phyloP scores from a whole-genome alignment of 768 basidiomycete species.

The Pisolithus tinctorius region DNA sequence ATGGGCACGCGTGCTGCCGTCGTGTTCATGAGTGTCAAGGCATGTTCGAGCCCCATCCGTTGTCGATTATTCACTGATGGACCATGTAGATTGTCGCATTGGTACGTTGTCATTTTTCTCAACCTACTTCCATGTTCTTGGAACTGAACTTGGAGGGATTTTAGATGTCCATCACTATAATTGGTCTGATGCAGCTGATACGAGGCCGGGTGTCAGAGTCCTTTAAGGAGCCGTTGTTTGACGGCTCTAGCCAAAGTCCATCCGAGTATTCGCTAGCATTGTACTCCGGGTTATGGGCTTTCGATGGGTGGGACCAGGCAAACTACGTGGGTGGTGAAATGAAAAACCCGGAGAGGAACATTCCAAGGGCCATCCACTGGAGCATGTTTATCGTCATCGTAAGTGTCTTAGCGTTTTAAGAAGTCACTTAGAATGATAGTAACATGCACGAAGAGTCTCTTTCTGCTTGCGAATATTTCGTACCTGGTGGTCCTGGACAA shows the following conservation, averaged over 20 bases:
- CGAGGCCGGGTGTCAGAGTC: constrained; percentile 67
- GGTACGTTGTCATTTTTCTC: constrained; percentile 34
- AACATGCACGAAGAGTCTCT: constrained; percentile 47
- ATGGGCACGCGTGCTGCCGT: constrained; percentile 78
- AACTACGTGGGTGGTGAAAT: constrained; percentile 93
- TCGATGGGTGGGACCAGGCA: constrained; percentile 93
- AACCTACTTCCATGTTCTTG: not conserved
- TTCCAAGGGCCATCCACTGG: constrained; percentile 83
- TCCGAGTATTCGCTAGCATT: constrained; percentile 88
- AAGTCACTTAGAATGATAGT: constrained; percentile 3
- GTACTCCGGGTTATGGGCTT: constrained; percentile 94
- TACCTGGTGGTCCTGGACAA: constrained; percentile 94
- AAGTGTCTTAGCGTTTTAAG: constrained; percentile 25
- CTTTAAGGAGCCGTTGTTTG: constrained; percentile 62
- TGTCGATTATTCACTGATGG: not conserved
- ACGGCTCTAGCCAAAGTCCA: constrained; percentile 67
- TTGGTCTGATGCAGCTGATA: constrained; percentile 73
- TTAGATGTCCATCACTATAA: constrained; percentile 63
- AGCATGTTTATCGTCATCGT: constrained; percentile 84
- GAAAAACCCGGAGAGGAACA: constrained; percentile 71
- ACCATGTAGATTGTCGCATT: constrained; percentile 52
- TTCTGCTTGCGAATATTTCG: constrained; percentile 76
- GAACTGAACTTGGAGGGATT: constrained; percentile 7
- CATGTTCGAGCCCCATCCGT: constrained; percentile 21
- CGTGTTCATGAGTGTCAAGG: constrained; percentile 86